Conservation (phyloP, 2,329 filamentous ascomycete species). For the Monilinia fructigena region DNA sequence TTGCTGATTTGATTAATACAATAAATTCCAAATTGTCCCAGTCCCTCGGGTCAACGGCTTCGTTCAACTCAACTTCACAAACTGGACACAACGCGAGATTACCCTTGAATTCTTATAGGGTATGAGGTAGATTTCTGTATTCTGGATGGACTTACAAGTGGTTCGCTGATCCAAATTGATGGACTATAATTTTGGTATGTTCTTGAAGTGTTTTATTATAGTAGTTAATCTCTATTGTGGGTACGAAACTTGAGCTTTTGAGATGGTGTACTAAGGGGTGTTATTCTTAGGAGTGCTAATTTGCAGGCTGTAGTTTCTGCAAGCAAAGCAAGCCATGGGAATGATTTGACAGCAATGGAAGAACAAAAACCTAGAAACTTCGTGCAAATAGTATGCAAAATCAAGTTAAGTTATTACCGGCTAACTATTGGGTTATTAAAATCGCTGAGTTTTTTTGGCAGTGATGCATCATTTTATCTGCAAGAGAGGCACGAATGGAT, state of each 20-base stretch:
- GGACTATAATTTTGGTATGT: neutral
- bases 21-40: conserved; percentile 6
- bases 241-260: neutral
- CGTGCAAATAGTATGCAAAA: neutral
- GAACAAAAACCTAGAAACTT: neutral
- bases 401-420: neutral
- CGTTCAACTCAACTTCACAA: neutral
- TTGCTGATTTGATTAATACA: conserved; percentile 13
- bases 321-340: no score
- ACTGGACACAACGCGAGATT: conserved; percentile 14
- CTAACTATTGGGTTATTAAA: neutral
- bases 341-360: neutral
- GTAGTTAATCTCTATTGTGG: neutral
- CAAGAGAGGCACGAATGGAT: neutral
- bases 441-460: neutral
- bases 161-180: neutral
- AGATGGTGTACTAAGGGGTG: neutral
- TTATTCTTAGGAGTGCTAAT: neutral
- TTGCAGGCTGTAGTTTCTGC: neutral
- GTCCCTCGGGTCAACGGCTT: neutral
- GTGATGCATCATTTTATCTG: neutral
- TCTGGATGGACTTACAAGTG: neutral
- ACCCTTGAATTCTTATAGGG: neutral
- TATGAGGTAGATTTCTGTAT: conserved; percentile 5
- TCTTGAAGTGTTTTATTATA: neutral